Conservation (phyloP, 768 basidiomycete species). For the Hygrophoropsis aurantiaca region DNA sequence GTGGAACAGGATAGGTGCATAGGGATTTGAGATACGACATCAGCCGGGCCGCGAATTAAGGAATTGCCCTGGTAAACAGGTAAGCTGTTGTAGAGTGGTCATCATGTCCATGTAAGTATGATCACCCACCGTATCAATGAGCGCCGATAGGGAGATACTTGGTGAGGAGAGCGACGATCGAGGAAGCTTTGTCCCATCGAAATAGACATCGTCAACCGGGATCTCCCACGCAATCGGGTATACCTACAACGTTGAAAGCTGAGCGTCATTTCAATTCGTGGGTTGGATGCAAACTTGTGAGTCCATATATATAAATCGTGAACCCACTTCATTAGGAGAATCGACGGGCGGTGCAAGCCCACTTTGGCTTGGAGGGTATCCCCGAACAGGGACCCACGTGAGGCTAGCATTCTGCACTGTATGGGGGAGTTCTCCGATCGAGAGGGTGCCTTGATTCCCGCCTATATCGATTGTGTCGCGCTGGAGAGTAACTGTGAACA, state of each 20-base stretch:
- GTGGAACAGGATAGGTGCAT: slow-evolving; percentile 56
- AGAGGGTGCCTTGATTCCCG: slow-evolving; percentile 64
- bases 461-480: slow-evolving; percentile 68
- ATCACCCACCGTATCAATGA: slow-evolving; percentile 64
- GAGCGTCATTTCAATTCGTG: too few relatives aligned
- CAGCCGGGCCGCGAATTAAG: slow-evolving; percentile 70
- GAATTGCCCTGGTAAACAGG: slow-evolving; percentile 60
- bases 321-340: slow-evolving; percentile 59
- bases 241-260: slow-evolving; percentile 35
- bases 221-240: slow-evolving; percentile 76
- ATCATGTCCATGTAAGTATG: neutral
- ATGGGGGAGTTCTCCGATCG: slow-evolving; percentile 62
- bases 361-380: slow-evolving; percentile 50
- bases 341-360: slow-evolving; percentile 56
- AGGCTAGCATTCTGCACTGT: slow-evolving; percentile 47
- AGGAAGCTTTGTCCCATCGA: slow-evolving; percentile 64
- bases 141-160: slow-evolving; percentile 55
- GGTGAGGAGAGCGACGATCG: slow-evolving; percentile 50
- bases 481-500: slow-evolving; percentile 64
- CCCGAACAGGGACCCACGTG: slow-evolving; percentile 66
- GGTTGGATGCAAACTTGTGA: neutral
- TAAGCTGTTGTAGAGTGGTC: too few relatives aligned
- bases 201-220: slow-evolving; percentile 65
- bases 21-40: slow-evolving; percentile 54
- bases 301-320: neutral